phyloP scores from a whole-genome alignment of 2,329 filamentous ascomycete genomes.

The Penicillium paneum region DNA sequence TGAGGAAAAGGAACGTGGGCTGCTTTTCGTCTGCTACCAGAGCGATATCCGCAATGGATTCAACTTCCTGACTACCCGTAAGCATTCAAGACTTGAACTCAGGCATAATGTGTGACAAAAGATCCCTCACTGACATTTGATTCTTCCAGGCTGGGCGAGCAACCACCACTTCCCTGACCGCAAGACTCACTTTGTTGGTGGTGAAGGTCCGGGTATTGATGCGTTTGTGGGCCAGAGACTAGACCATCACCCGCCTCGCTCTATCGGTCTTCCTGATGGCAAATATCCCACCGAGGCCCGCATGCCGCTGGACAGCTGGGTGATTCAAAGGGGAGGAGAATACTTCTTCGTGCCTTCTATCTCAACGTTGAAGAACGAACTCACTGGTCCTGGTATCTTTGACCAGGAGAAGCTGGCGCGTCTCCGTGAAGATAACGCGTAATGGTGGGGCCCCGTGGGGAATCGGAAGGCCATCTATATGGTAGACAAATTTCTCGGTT shows the following conservation, averaged over 20 bases:
- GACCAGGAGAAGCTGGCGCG: background rate
- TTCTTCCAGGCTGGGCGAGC: slow-evolving; percentile 22
- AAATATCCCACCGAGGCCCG: slow-evolving; percentile 14
- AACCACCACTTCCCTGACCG: slow-evolving; percentile 18
- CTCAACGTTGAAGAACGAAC: slow-evolving; percentile 13
- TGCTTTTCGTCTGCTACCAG: slow-evolving; percentile 49
- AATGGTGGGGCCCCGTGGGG: background rate
- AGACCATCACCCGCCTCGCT: slow-evolving; percentile 12
- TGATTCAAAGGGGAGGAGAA: slow-evolving; percentile 44
- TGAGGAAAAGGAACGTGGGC: slow-evolving; percentile 39
- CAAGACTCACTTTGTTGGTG: slow-evolving; percentile 9
- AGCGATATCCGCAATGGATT: slow-evolving; percentile 41
- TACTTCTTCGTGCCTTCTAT: slow-evolving; percentile 50
- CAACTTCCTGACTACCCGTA: slow-evolving; percentile 32
- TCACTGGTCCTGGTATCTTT: slow-evolving; percentile 3
- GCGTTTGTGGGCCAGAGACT: slow-evolving; percentile 20
- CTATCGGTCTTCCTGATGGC: slow-evolving; percentile 19
- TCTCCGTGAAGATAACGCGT: background rate
- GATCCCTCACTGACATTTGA: background rate
- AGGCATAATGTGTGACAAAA: background rate
- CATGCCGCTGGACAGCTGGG: slow-evolving; percentile 34
- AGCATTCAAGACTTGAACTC: background rate
- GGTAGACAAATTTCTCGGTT: background rate
- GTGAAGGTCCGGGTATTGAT: slow-evolving; percentile 19
- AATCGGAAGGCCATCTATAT: background rate